These are phyloP conservation scores for Lolium perenne DNA, from an alignment of 176 grass and related monocot genomes.

Conservation along the genomic window DNA sequence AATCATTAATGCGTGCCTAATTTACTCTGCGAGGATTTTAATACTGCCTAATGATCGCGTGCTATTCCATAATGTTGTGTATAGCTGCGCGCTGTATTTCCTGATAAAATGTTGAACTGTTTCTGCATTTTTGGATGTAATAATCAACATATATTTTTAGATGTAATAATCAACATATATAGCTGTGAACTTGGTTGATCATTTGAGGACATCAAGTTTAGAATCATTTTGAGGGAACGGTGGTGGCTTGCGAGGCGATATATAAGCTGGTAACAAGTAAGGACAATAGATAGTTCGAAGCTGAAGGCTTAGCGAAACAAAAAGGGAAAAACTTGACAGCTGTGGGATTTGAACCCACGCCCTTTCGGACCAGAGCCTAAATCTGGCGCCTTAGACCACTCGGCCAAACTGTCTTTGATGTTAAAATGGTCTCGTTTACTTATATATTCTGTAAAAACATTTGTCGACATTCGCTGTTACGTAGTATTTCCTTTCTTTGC, in stretches of 20 bases:
- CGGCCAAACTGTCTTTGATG: conserved; percentile 73
- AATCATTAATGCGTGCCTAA: not conserved
- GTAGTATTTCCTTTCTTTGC: no score
- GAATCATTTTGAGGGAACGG: no score
- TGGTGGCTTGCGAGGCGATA: no score
- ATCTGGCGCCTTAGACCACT: conserved; percentile 99
- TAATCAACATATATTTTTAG: conserved; percentile 3
- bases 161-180: not conserved
- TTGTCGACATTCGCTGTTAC: no score
- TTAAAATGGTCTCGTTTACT: no score
- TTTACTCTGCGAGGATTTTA: not conserved
- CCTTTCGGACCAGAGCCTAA: conserved; percentile 99
- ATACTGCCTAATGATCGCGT: not conserved
- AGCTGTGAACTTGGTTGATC: no score
- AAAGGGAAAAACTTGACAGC: conserved; percentile 40
- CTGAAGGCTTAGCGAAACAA: not conserved
- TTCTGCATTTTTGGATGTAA: conserved; percentile 26
- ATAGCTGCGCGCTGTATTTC: not conserved
- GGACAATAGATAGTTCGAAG: not conserved
- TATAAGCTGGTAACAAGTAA: no score
- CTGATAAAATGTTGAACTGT: not conserved
- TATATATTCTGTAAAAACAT: no score
- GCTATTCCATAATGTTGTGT: not conserved
- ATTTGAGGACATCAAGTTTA: no score
- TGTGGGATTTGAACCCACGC: conserved; percentile 99